These are phyloP conservation scores for Alternaria gansuensis DNA, from an alignment of 2,329 filamentous ascomycete genomes.

Conservation along the genomic window DNA sequence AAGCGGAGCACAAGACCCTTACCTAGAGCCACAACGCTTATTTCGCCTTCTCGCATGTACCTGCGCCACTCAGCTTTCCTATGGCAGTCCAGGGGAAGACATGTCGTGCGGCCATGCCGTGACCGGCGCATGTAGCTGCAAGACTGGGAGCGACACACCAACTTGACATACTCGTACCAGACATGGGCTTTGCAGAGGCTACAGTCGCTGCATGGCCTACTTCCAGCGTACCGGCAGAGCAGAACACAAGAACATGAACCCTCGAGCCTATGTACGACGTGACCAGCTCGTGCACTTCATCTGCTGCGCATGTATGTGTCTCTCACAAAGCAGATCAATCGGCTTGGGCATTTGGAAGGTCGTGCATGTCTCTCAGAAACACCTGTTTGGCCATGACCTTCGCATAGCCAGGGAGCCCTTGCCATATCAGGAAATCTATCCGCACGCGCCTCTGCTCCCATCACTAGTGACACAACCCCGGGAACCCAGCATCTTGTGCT, in stretches of 20 bases:
- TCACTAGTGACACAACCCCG: constrained; percentile 27
- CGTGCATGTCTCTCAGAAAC: neutral
- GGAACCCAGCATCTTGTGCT: constrained; percentile 26
- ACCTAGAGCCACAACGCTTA: constrained; percentile 22
- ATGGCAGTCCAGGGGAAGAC: neutral
- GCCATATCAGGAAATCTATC: constrained; percentile 30
- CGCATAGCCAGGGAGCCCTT: neutral
- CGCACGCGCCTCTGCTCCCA: constrained; percentile 21
- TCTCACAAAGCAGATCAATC: neutral
- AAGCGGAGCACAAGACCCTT: constrained; percentile 26
- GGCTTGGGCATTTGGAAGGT: neutral
- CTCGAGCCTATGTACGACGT: neutral
- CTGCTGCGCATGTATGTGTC: neutral
- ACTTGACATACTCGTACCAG: neutral
- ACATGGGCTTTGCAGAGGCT: neutral
- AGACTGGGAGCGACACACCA: constrained; percentile 2
- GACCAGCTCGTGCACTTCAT: neutral
- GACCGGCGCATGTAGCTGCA: neutral
- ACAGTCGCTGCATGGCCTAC: neutral
- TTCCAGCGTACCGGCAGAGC: neutral
- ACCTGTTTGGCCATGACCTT: constrained; percentile 1
- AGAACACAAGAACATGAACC: neutral
- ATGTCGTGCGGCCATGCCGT: constrained; percentile 6
- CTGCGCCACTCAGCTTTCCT: constrained; percentile 18
- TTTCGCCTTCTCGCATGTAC: constrained; percentile 22